Base-by-base conservation (phyloP, 345 rosid genomes). In the Bruguiera gymnorhiza region DNA sequence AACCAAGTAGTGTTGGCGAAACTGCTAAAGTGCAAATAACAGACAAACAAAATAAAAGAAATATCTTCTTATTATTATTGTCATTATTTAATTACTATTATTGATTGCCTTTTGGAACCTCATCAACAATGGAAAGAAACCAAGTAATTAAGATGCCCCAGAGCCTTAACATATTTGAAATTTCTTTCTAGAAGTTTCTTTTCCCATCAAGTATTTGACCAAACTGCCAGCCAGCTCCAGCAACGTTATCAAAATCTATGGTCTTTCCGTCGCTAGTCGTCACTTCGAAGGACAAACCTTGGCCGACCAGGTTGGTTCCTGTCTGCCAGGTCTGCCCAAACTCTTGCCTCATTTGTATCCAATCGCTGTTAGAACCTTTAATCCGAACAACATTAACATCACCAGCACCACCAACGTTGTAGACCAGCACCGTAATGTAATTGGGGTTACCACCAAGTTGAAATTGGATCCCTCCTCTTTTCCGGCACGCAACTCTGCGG, bases 321-420 rank as follows among this genome's bases (percentile, higher is more conserved):
- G 70, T 64, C 24, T 74, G 65, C 94, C 91, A 86, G 59, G 71
- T 81, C 34, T 83, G 87, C 0, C 94, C 94, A 89, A 88, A 89
- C 20, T 84, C 81, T 27, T 84, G 80, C 0, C 0, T 11, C 95
- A 89, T 87, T 7, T 21, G 56, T 0, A 58, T 21, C 95, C 95
- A 86, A 1, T 23, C 37, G 54, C 74, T 67, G 0, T 27, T 31
- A 2, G 75, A 52, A 31, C 98, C 98, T 69, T 84, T 88, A 5
- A 90, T 91, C 80, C 85, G 84, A 81, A 93, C 78, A 62, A 21
- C 26, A 10, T 66, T 70, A 3, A 87, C 66, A 66, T 93, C 93
- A 2, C 95, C 93, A 0, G 87, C 80, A n/a, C 97, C 97, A 21
- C 89, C 90, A 0, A 90, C 91, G 68, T 93, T 90, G 87, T 83